phyloP scores from a whole-genome alignment of 2,329 filamentous ascomycete genomes.

The Mariannaea elegans region DNA sequence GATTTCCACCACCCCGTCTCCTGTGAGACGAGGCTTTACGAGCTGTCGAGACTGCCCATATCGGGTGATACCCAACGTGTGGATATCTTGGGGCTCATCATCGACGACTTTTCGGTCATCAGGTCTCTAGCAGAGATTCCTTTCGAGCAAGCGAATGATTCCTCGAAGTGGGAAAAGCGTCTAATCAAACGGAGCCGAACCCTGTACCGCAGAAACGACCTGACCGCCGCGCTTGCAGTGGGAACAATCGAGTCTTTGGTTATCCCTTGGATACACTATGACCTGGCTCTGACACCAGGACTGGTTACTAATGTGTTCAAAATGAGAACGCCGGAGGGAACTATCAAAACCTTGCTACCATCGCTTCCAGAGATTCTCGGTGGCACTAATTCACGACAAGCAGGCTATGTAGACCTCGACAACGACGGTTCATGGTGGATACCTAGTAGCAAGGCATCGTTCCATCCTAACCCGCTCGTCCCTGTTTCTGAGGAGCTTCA shows the following conservation, averaged over 20 bases:
- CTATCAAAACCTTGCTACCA: too few species aligned
- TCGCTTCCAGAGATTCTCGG: too few species aligned
- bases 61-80: neutral
- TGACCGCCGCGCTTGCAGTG: neutral
- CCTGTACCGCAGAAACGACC: neutral
- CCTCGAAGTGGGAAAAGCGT: too few species aligned
- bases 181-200: neutral
- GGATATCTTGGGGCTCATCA: neutral
- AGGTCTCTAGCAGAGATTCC: neutral
- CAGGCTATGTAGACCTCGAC: neutral
- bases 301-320: neutral
- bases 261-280: too few species aligned
- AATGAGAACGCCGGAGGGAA: neutral
- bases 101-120: neutral
- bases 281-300: too few species aligned
- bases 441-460: neutral
- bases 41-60: neutral
- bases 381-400: too few species aligned
- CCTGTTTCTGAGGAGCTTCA: neutral
- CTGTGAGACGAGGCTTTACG: neutral
- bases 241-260: neutral
- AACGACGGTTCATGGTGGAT: neutral
- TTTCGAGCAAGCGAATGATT: too few species aligned
- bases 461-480: too few species aligned
- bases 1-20: too few species aligned